Conservation (phyloP, 139 green algal genomes). For the Chlamydomonas sphaeroides region DNA sequence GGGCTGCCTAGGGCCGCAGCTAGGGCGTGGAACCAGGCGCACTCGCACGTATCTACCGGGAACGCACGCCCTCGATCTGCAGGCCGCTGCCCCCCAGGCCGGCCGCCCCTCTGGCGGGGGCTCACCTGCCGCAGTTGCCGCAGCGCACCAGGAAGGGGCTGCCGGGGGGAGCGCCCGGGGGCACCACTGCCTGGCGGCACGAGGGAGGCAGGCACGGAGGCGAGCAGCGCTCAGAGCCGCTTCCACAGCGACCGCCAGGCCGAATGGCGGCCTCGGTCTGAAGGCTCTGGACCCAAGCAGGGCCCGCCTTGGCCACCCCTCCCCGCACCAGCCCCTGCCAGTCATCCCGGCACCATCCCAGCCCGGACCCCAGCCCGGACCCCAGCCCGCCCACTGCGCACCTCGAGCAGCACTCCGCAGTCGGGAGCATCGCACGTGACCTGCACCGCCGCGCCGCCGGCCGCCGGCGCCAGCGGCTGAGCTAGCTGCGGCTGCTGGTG, state of each 20-base stretch:
- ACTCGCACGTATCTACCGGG: no score
- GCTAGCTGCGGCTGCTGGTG: no score
- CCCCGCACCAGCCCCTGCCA: no score
- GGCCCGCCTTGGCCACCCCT: not conserved
- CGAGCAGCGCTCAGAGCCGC: no score
- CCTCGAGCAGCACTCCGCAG: constrained; percentile 6
- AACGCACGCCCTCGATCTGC: no score
- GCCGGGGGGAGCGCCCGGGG: not conserved
- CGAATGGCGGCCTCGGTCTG: no score
- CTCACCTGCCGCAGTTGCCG: constrained; percentile 14
- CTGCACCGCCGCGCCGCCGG: not conserved
- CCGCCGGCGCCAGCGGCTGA: no score
- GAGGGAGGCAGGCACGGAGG: not conserved
- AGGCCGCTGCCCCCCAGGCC: no score
- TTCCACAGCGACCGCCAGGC: not conserved
- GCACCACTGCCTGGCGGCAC: not conserved
- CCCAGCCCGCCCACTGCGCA: not conserved
- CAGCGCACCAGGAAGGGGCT: constrained; percentile 1
- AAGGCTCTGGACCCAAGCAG: not conserved
- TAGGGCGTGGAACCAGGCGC: no score
- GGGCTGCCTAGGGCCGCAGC: no score
- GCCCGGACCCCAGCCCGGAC: not conserved
- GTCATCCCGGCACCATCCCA: not conserved
- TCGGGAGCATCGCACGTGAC: not conserved
- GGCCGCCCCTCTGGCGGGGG: no score